Evolutionary conservation across 2,329 filamentous ascomycete species (phyloP).

Genomic region (Ceratocystis huliohia): DNA sequence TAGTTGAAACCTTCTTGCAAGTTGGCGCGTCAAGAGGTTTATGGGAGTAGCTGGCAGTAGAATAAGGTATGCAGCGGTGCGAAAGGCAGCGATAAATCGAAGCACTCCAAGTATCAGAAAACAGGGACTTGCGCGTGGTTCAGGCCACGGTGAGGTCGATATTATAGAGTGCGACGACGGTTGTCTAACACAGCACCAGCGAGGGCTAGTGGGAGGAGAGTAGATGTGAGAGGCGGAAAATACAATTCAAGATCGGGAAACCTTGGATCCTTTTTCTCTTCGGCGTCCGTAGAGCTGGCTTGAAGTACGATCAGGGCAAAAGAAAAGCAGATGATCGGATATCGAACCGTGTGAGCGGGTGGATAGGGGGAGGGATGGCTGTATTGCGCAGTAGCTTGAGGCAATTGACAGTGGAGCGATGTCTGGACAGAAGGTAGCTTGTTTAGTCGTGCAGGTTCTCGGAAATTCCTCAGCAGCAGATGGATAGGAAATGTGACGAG

Average conservation of each 20-base stretch:
- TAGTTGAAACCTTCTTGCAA: conserved; percentile 2
- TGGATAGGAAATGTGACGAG: conserved; percentile 27
- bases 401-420: background rate
- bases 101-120: background rate
- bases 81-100: background rate
- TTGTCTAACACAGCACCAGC: background rate
- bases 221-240: conserved; percentile 19
- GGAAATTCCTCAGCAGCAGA: conserved; percentile 27
- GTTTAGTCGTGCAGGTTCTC: background rate
- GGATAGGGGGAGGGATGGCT: background rate
- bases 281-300: conserved; percentile 21
- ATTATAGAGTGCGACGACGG: background rate
- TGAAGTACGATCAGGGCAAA: conserved; percentile 28
- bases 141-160: background rate
- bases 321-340: conserved; percentile 24
- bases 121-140: background rate
- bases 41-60: background rate
- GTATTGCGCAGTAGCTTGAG: background rate
- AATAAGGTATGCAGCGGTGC: background rate
- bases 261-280: conserved; percentile 15
- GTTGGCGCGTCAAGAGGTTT: background rate
- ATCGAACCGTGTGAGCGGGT: background rate
- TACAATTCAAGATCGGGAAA: conserved; percentile 25
- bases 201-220: background rate
- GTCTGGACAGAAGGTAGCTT: background rate